These are phyloP conservation scores for Epichloe hybrida DNA, from an alignment of 2,329 filamentous ascomycete genomes.

Conservation along the genomic window DNA sequence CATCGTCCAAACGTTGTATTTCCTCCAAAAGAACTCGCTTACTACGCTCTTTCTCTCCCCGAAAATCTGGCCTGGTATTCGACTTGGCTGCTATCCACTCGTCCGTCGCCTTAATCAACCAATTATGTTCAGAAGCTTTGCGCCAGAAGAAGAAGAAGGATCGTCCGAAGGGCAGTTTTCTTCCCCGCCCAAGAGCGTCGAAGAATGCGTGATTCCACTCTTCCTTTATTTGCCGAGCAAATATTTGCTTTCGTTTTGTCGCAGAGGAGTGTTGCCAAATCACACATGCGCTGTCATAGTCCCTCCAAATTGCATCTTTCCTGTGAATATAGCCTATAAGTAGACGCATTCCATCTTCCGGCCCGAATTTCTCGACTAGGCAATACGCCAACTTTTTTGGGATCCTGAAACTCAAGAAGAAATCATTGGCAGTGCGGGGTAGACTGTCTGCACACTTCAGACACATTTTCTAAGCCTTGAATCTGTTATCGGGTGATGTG, in stretches of 20 bases:
- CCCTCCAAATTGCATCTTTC: neutral
- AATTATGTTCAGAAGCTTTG: neutral
- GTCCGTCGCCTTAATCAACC: rapidly evolving
- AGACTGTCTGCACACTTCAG: neutral
- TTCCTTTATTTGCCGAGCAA: neutral
- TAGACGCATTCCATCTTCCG: neutral
- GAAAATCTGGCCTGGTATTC: neutral
- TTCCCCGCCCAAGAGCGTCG: neutral
- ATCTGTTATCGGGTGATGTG: too few species aligned
- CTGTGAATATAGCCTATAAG: neutral
- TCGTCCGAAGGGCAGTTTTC: too few species aligned
- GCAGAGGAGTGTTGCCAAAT: too few species aligned
- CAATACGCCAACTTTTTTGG: neutral
- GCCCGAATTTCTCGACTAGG: neutral
- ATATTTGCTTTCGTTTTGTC: neutral
- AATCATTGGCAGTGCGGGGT: neutral
- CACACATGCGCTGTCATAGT: neutral
- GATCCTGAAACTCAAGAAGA: neutral
- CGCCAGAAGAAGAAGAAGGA: too few species aligned
- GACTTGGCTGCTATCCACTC: neutral
- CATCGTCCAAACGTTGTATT: neutral
- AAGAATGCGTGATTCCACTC: neutral
- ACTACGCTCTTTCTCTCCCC: neutral
- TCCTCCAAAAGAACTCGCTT: neutral
- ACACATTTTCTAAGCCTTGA: neutral